These are phyloP conservation scores for Carpinus viminea DNA, from an alignment of 306 rosid genomes.

Conservation along the genomic window DNA sequence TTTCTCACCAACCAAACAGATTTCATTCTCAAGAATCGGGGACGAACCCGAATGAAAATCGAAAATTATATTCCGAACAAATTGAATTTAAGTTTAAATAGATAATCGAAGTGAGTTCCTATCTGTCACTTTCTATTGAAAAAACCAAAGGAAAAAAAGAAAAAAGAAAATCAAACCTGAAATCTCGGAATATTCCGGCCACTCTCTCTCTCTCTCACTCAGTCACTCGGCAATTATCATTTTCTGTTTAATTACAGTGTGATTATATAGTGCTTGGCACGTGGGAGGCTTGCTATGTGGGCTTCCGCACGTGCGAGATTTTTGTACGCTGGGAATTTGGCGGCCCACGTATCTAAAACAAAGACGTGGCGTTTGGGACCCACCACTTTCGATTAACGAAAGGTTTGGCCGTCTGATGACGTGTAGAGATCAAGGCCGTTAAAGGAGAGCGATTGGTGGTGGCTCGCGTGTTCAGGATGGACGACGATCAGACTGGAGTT, in stretches of 20 bases:
- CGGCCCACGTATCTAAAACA: constrained; percentile 4
- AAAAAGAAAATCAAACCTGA: constrained; percentile 22
- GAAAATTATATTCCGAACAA: background rate
- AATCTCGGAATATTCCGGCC: constrained; percentile 20
- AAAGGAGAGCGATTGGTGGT: background rate
- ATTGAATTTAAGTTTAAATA: background rate
- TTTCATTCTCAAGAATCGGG: background rate
- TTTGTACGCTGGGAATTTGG: background rate
- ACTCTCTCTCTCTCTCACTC: background rate
- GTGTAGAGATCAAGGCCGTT: constrained; percentile 16
- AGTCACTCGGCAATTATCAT: background rate
- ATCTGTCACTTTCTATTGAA: background rate
- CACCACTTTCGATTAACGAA: background rate
- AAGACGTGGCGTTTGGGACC: constrained; percentile 1
- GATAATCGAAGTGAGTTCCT: too few relatives aligned
- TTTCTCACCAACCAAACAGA: constrained; percentile 12
- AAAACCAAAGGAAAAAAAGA: background rate
- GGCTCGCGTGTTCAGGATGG: background rate
- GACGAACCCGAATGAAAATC: background rate
- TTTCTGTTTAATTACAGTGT: background rate
- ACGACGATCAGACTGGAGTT: background rate
- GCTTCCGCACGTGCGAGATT: background rate
- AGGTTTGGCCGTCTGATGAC: background rate
- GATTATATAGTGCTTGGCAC: constrained; percentile 7
- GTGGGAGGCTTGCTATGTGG: background rate